Evolutionary conservation across 2,329 filamentous ascomycete genomes (phyloP).

Genomic region (Cladosporium colombiae): DNA sequence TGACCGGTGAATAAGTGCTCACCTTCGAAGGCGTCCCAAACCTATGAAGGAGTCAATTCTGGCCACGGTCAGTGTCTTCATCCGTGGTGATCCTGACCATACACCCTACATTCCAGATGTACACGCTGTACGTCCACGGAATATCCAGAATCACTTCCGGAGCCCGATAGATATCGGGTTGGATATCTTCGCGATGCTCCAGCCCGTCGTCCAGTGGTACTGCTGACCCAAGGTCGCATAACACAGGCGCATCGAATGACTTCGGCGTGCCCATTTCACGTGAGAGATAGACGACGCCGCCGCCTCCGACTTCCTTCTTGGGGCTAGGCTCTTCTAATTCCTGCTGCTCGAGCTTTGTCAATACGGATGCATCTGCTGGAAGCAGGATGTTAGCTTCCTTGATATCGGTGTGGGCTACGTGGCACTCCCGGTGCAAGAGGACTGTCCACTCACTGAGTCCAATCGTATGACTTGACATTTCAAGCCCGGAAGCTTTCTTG

Average conservation of each 20-base stretch:
- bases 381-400: not conserved
- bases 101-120: slow-evolving; percentile 10
- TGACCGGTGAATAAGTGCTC: not conserved
- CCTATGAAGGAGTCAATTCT: not conserved
- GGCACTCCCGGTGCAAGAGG: not conserved
- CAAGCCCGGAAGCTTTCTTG: no score
- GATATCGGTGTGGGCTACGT: not conserved
- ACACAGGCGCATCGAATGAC: not conserved
- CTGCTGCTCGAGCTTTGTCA: not conserved
- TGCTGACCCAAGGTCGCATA: not conserved
- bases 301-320: not conserved
- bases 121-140: not conserved
- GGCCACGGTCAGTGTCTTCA: not conserved
- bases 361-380: not conserved
- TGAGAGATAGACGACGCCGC: not conserved
- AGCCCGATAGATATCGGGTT: not conserved
- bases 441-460: no score
- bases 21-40: slow-evolving; percentile 1
- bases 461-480: no score
- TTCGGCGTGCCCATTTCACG: not conserved
- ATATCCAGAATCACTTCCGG: not conserved
- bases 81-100: not conserved
- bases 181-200: not conserved
- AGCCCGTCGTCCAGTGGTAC: not conserved
- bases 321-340: not conserved